Evolutionary conservation across 176 grass and related monocot species (phyloP), one percentile per base, ranked within the genome.

Genomic region (Pharus latifolius): DNA sequence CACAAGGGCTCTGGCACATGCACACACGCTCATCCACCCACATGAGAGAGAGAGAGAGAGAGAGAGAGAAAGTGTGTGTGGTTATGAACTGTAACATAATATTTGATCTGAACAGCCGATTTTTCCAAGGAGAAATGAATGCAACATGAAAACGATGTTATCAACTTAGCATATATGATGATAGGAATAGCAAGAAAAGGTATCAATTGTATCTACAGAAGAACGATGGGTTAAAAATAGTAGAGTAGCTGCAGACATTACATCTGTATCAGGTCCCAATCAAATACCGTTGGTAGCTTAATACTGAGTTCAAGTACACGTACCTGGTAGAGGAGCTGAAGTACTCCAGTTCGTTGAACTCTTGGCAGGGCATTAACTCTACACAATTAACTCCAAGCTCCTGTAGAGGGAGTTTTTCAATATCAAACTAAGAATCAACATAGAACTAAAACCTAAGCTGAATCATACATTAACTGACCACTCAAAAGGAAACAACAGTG

Each of bases 291-390:
- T 44, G 14, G 16, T 33, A 60, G 31, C 23, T 63, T 51, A 47
- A 60, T 63, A 47, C 35, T 10, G 12, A 44, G 8, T 47, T 65
- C 2, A 72, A 54, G 22, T 72, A 30, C 49, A 83, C 84, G 43
- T 98, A 98, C 95, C 65, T 98, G 60, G 72, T 70, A 50, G 81
- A 82, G 61, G 68, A 74, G 56, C 76, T 77, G 56, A 85, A 73
- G 71, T 91, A 98, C 67, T 98, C 95, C 49, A 98, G 81, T 56
- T 98, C 95, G 10, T 98, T 98, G 53, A 93, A 98, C 63, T 98
- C 95, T 47, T 98, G 95, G 54, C 89, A 91, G 47, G 95, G 95
- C 87, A 98, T 98, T 70, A 98, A 64, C 54, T 98, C 95, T 75
- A 98, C 65, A 84, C 89, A 98, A 47, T 98, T 98, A 66, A 98